These are phyloP conservation scores for Ceratobasidium theobromae DNA, from an alignment of 1,284 basidiomycete genomes.

Conservation along the genomic window DNA sequence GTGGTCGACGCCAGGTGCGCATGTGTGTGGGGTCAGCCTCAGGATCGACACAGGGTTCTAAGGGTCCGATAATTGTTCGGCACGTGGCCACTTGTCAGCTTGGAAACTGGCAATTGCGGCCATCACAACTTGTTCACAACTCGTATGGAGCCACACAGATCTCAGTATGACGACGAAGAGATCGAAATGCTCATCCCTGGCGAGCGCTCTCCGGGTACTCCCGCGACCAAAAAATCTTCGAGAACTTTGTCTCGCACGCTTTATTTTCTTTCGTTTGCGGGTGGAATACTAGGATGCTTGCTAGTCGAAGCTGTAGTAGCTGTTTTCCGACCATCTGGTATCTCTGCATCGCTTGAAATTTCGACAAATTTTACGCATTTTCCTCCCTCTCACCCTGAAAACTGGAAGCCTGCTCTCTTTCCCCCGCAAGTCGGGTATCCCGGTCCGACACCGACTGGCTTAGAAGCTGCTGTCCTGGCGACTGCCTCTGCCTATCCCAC, in stretches of 20 bases:
- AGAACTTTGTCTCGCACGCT: slow-evolving; percentile 18
- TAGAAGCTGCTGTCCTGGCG: slow-evolving; percentile 72
- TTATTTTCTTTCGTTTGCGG: slow-evolving; percentile 24
- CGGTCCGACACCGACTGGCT: slow-evolving; percentile 81
- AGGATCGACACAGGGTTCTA: slow-evolving; percentile 8
- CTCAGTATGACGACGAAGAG: slow-evolving; percentile 26
- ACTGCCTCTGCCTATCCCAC: slow-evolving; percentile 77
- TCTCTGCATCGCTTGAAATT: too few species aligned
- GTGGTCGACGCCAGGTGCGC: slow-evolving; percentile 4
- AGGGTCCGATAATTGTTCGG: background rate
- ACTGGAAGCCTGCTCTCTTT: slow-evolving; percentile 65
- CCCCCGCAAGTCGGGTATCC: slow-evolving; percentile 77
- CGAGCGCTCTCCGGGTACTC: background rate
- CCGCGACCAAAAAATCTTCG: background rate
- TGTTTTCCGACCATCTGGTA: background rate
- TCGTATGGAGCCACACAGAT: slow-evolving; percentile 7
- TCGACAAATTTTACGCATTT: slow-evolving; percentile 46
- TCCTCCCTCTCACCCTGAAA: slow-evolving; percentile 70
- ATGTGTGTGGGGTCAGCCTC: background rate
- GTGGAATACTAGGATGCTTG: slow-evolving; percentile 14
- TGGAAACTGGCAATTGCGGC: background rate
- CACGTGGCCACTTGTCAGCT: background rate
- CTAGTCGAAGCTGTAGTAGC: background rate
- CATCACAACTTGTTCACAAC: background rate
- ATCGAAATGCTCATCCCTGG: background rate